Base-by-base conservation (phyloP, 768 basidiomycete species). In the Hypsizygus marmoreus region DNA sequence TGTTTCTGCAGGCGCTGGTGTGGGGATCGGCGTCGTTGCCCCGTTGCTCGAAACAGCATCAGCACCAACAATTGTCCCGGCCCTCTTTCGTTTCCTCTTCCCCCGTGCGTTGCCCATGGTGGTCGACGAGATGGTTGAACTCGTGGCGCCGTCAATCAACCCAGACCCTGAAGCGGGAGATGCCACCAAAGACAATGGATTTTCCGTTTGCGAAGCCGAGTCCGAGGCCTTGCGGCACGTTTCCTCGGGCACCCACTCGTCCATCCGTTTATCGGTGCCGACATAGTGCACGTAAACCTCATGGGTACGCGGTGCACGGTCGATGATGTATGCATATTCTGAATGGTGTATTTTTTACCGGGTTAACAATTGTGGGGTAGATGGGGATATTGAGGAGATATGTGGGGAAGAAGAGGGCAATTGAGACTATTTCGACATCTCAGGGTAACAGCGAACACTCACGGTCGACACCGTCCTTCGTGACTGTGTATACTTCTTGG, bases 271-370 rank as follows among this genome's bases (percentile, higher is more conserved):
- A 69, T 91, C 88, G 16, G 75, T 70, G 57, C 78, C 76, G 39
- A 81, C 61, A 60, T 86, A 89, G 67, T 88, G 86, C n/a, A 90
- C 84, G 57, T 84, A 86, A 45, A 78, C 76, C 45, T 80, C 74
- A 9, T 67, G 76, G 14, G 60, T 60, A 26, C 75, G 76, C 47
- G 68, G 72, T 29, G n/a, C n/a, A n/a, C n/a, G n/a, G n/a, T n/a
- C n/a, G n/a, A n/a, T n/a, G n/a, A n/a, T n/a, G n/a, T n/a, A n/a
- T n/a, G n/a, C n/a, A n/a, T n/a, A n/a, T n/a, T n/a, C n/a, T n/a
- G n/a, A n/a, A n/a, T n/a, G n/a, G n/a, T n/a, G n/a, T 41, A 23
- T 35, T 22, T 23, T 22, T 47, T 30, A n/a, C n/a, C n/a, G n/a
- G n/a, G n/a, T n/a, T n/a, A n/a, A n/a, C n/a, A n/a, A n/a, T n/a